These are phyloP conservation scores for Podospora conica DNA, from an alignment of 495 filamentous ascomycete species.

Conservation along the genomic window DNA sequence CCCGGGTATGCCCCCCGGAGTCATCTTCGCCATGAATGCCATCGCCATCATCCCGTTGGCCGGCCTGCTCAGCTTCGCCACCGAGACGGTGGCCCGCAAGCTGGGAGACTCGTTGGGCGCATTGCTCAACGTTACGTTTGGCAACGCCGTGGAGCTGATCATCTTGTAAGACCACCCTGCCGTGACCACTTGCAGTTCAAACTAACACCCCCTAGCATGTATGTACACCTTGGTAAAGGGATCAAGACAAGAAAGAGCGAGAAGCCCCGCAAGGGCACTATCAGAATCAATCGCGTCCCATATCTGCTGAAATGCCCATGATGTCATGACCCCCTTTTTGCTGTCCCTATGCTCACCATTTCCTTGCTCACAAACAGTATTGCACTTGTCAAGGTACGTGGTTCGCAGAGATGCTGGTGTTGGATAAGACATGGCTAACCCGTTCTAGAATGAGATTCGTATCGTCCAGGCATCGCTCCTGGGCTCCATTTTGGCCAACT, in stretches of 20 bases:
- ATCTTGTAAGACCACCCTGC: conserved; percentile 24
- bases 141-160: conserved; percentile 66
- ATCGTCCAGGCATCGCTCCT: conserved; percentile 86
- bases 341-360: neutral
- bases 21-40: conserved; percentile 74
- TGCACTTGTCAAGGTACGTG: conserved; percentile 55
- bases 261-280: conserved; percentile 24
- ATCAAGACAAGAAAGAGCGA: conserved; percentile 31
- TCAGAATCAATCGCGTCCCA: conserved; percentile 23
- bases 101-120: conserved; percentile 78
- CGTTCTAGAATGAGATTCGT: conserved; percentile 64
- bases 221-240: conserved; percentile 21
- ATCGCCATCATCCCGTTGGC: conserved; percentile 81
- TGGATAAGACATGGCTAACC: conserved; percentile 26
- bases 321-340: conserved; percentile 7
- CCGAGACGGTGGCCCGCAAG: conserved; percentile 70
- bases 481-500: conserved; percentile 81
- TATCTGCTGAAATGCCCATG: conserved; percentile 1
- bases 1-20: conserved; percentile 22
- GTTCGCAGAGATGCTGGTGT: neutral
- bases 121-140: conserved; percentile 80
- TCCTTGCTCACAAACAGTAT: conserved; percentile 42
- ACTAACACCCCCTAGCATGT: conserved; percentile 19
- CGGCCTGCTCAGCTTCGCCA: conserved; percentile 70
- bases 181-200: neutral